Conservation (phyloP, 2,329 filamentous ascomycete species). For the Clonostachys rhizophaga region DNA sequence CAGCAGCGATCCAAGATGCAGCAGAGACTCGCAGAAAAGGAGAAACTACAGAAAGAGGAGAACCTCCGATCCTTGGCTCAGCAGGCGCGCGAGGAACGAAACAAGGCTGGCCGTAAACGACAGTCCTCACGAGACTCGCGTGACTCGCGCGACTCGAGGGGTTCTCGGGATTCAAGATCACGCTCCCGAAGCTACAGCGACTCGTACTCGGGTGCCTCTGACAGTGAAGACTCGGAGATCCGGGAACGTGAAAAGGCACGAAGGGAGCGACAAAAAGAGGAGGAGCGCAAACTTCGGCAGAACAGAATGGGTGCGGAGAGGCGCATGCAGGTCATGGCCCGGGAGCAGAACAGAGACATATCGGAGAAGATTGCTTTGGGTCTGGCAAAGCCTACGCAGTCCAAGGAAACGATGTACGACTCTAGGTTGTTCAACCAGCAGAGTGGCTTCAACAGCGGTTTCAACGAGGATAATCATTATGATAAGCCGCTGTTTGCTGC, state of each 20-base stretch:
- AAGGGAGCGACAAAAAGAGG: slow-evolving; percentile 72
- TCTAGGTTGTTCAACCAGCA: slow-evolving; percentile 92
- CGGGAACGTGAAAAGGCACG: slow-evolving; percentile 74
- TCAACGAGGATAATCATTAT: slow-evolving; percentile 97
- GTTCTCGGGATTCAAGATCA: slow-evolving; percentile 31
- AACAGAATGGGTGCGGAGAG: slow-evolving; percentile 94
- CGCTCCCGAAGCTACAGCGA: slow-evolving; percentile 45
- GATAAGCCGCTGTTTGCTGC: slow-evolving; percentile 96
- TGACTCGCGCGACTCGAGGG: slow-evolving; percentile 30
- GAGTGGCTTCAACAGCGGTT: slow-evolving; percentile 83
- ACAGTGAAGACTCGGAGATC: slow-evolving; percentile 64
- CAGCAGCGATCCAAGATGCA: slow-evolving; percentile 92
- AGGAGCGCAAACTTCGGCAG: slow-evolving; percentile 86
- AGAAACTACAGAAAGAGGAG: slow-evolving; percentile 92
- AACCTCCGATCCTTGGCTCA: slow-evolving; percentile 83
- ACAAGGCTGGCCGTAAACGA: slow-evolving; percentile 34
- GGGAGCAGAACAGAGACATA: slow-evolving; percentile 94
- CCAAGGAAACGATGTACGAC: slow-evolving; percentile 94
- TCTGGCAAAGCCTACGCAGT: slow-evolving; percentile 89
- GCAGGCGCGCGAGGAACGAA: slow-evolving; percentile 82
- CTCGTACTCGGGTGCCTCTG: slow-evolving; percentile 40
- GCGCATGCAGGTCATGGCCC: slow-evolving; percentile 84
- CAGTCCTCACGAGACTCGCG: slow-evolving; percentile 20
- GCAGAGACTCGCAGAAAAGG: slow-evolving; percentile 91
- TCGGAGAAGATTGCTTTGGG: slow-evolving; percentile 95